Evolutionary conservation across 352 stramenopile species (phyloP).

Genomic region (Halophytophthora batemanensis): DNA sequence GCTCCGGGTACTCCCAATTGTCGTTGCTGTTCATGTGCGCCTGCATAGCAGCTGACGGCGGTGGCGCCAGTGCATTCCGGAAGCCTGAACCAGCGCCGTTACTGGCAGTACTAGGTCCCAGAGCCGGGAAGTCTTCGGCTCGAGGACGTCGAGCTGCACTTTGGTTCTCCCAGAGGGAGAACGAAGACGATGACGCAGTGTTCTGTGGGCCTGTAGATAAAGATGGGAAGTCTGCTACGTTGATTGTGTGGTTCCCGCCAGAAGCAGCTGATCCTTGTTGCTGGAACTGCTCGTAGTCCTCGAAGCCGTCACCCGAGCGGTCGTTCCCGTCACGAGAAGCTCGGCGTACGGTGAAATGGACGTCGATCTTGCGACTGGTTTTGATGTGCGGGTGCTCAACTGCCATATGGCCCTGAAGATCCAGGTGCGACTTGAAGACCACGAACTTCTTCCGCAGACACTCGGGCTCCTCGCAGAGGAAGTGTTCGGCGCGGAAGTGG

Average conservation of each 20-base stretch:
- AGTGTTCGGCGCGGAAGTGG: conserved; percentile 88
- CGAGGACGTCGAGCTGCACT: conserved; percentile 37
- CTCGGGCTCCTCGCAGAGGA: conserved; percentile 79
- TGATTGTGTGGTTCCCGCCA: conserved; percentile 49
- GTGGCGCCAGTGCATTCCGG: conserved; percentile 66
- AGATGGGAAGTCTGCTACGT: conserved; percentile 84
- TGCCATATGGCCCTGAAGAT: conserved; percentile 81
- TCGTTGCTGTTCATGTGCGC: conserved; percentile 67
- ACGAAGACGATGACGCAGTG: conserved; percentile 23
- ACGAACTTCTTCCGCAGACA: conserved; percentile 89
- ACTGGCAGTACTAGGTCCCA: conserved; percentile 23
- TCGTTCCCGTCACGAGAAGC: conserved; percentile 37
- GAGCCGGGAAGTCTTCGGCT: conserved; percentile 67
- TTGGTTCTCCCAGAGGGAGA: conserved; percentile 71
- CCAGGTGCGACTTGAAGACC: conserved; percentile 86
- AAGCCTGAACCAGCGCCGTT: conserved; percentile 36
- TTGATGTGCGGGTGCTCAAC: conserved; percentile 83
- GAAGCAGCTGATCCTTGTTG: conserved; percentile 9
- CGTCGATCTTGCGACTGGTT: conserved; percentile 83
- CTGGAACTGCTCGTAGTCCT: conserved; percentile 49
- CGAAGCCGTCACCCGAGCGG: conserved; percentile 31
- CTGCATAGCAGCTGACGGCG: conserved; percentile 64
- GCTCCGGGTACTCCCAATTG: conserved; percentile 69
- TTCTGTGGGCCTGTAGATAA: conserved; percentile 40
- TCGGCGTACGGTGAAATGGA: conserved; percentile 78